These are phyloP conservation scores for Lophium mytilinum DNA, from an alignment of 495 filamentous ascomycete genomes.

Conservation along the genomic window DNA sequence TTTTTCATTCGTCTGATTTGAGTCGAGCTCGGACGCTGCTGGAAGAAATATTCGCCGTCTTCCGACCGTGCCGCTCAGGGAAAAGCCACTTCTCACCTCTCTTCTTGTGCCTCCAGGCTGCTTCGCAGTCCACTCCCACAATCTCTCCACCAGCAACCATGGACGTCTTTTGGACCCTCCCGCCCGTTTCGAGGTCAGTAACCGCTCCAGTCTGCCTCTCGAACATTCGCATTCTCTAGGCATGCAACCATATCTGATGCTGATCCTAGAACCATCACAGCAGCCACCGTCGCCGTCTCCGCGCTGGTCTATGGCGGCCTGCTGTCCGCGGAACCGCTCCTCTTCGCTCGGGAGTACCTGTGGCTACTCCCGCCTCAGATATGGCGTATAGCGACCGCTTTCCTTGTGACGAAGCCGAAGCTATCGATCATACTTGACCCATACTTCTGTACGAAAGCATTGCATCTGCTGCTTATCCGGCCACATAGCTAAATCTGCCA, in stretches of 20 bases:
- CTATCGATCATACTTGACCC: slow-evolving; percentile 71
- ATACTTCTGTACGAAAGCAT: slow-evolving; percentile 57
- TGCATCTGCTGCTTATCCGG: not conserved
- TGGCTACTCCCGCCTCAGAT: slow-evolving; percentile 54
- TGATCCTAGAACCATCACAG: slow-evolving; percentile 60
- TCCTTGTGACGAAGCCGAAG: slow-evolving; percentile 58
- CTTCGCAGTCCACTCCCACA: slow-evolving; percentile 8
- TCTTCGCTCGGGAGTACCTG: slow-evolving; percentile 50
- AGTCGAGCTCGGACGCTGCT: too few species aligned
- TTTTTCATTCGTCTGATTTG: too few species aligned
- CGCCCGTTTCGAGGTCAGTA: slow-evolving; percentile 61
- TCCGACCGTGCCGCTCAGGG: too few species aligned
- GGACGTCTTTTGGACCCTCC: slow-evolving; percentile 63
- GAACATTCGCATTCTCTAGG: not conserved
- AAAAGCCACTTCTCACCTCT: too few species aligned
- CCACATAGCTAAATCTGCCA: slow-evolving; percentile 4
- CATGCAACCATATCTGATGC: slow-evolving; percentile 33
- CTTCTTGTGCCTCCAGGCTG: slow-evolving; percentile 10
- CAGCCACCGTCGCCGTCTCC: slow-evolving; percentile 57
- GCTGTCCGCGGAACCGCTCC: slow-evolving; percentile 44
- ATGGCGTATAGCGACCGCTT: slow-evolving; percentile 62
- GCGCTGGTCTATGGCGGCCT: slow-evolving; percentile 52
- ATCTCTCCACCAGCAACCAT: slow-evolving; percentile 26
- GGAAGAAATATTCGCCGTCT: too few species aligned
- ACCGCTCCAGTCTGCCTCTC: not conserved